These are phyloP conservation scores for Imleria badia DNA, from an alignment of 768 basidiomycete genomes.

Conservation along the genomic window DNA sequence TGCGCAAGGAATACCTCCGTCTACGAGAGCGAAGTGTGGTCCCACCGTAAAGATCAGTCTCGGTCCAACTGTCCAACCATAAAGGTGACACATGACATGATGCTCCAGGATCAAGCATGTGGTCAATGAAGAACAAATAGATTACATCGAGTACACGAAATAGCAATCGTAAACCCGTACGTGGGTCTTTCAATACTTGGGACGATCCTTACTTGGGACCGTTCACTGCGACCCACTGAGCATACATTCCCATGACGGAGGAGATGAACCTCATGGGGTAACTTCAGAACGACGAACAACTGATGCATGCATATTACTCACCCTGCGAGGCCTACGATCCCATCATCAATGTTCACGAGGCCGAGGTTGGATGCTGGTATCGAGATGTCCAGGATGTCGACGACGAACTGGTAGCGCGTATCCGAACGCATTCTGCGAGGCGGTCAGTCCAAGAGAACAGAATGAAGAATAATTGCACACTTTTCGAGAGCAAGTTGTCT, in stretches of 20 bases:
- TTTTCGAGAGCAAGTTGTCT: conserved; percentile 55
- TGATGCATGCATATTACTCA: conserved; percentile 38
- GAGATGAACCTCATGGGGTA: conserved; percentile 55
- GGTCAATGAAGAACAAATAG: conserved; percentile 1
- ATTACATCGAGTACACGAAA: conserved; percentile 7
- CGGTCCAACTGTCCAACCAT: neutral
- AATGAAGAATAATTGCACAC: conserved; percentile 36
- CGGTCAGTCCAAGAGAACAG: conserved; percentile 4
- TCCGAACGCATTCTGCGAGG: conserved; percentile 56
- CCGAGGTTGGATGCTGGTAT: conserved; percentile 85
- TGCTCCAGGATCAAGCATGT: neutral
- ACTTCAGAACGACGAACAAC: conserved; percentile 1
- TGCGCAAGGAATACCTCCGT: conserved; percentile 72
- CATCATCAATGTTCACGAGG: conserved; percentile 77
- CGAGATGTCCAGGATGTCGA: conserved; percentile 86
- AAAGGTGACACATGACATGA: too few species aligned
- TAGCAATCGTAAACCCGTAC: neutral
- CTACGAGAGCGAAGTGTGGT: conserved; percentile 44
- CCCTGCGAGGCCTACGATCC: conserved; percentile 84
- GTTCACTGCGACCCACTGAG: conserved; percentile 61
- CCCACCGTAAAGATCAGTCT: neutral
- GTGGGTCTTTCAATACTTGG: neutral
- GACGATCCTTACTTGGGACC: conserved; percentile 37
- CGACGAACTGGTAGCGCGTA: conserved; percentile 74
- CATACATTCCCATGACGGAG: conserved; percentile 65